Evolutionary conservation across 2,329 filamentous ascomycete genomes (phyloP).

Genomic region (Salinomyces thailandicus): DNA sequence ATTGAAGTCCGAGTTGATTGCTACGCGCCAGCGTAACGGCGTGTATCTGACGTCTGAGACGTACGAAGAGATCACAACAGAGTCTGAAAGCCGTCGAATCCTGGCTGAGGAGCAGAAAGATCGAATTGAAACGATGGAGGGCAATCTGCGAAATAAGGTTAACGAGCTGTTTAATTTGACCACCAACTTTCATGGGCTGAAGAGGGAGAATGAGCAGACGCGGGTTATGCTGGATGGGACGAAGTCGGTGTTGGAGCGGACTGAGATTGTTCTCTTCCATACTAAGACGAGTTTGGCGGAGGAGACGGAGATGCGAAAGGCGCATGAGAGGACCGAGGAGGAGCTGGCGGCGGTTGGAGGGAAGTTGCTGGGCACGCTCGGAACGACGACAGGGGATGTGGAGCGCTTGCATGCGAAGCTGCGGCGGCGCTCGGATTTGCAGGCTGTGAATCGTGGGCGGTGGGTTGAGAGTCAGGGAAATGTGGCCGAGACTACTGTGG

Average conservation of each 20-base stretch:
- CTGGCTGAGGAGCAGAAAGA: constrained; percentile 85
- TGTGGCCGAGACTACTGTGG: constrained; percentile 63
- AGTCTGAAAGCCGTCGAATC: constrained; percentile 86
- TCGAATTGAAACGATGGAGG: constrained; percentile 85
- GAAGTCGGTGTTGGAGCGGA: constrained; percentile 72
- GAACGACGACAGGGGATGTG: constrained; percentile 69
- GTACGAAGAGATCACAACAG: constrained; percentile 82
- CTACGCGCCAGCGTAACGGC: constrained; percentile 84
- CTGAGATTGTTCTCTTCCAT: constrained; percentile 68
- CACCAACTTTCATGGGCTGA: constrained; percentile 75
- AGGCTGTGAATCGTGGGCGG: constrained; percentile 62
- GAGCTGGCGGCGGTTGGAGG: constrained; percentile 63
- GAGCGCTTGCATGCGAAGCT: constrained; percentile 77
- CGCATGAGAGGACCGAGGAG: constrained; percentile 75
- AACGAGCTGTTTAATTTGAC: constrained; percentile 84
- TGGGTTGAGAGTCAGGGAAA: constrained; percentile 70
- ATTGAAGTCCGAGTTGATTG: constrained; percentile 84
- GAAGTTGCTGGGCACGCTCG: constrained; percentile 66
- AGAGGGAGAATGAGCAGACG: constrained; percentile 78
- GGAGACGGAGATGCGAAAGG: constrained; percentile 68
- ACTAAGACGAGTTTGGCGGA: constrained; percentile 69
- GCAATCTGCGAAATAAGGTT: constrained; percentile 81
- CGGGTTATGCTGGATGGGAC: constrained; percentile 65
- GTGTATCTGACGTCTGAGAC: constrained; percentile 84
- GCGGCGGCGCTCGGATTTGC: constrained; percentile 71